Percentiles rank a stretch among this genome's conserved stretches.
phyloP scores from a whole-genome alignment of 768 basidiomycete species.

The Chalciporus piperatus region DNA sequence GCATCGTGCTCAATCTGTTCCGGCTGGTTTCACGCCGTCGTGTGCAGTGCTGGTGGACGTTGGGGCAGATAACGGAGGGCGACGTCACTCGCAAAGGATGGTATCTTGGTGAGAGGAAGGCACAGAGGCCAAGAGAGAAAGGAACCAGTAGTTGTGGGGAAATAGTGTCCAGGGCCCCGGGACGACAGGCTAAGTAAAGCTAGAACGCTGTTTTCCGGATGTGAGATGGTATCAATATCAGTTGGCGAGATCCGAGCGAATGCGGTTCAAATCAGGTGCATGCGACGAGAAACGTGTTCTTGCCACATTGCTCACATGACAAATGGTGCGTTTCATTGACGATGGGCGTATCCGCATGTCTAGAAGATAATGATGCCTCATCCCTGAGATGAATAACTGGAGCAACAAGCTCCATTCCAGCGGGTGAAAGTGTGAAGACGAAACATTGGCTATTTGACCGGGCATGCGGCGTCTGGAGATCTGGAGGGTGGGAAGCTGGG shows the following conservation, averaged over 20 bases:
- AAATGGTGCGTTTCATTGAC: neutral
- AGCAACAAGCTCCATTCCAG: neutral
- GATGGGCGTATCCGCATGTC: slow-evolving; percentile 9
- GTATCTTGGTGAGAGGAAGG: neutral
- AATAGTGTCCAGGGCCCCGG: neutral
- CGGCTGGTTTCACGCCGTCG: too few species aligned
- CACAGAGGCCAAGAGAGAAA: too few species aligned
- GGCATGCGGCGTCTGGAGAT: neutral
- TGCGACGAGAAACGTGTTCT: slow-evolving; percentile 20
- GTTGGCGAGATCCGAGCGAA: slow-evolving; percentile 14
- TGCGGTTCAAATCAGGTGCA: slow-evolving; percentile 1
- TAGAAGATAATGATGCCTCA: neutral
- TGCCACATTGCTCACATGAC: slow-evolving; percentile 3
- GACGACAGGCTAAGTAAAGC: neutral
- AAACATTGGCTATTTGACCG: too few species aligned
- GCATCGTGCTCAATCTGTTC: too few species aligned
- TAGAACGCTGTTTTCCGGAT: neutral
- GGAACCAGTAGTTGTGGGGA: neutral
- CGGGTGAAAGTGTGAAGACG: neutral
- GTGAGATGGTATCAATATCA: slow-evolving; percentile 1
- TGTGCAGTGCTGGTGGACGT: neutral
- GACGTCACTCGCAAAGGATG: neutral
- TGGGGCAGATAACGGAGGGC: neutral
- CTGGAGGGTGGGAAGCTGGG: too few species aligned
- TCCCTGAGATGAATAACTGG: too few species aligned